phyloP scores from a whole-genome alignment of 805 yeast genomes.

The Sugiyamaella mastotermitis region DNA sequence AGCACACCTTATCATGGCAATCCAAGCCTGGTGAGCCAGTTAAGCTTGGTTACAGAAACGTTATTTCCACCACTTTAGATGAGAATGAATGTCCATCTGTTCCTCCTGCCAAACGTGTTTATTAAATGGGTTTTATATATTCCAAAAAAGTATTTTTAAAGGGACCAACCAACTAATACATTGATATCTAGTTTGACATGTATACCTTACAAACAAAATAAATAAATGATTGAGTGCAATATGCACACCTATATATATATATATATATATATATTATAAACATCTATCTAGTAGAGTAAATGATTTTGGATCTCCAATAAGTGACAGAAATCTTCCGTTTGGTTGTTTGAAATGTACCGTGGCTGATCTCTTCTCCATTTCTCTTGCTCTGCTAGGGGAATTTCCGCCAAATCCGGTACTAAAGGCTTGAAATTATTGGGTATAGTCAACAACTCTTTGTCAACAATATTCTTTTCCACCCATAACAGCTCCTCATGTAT shows the following conservation, averaged over 20 bases:
- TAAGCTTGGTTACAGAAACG: constrained; percentile 76
- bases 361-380: constrained; percentile 9
- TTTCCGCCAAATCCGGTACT: constrained; percentile 12
- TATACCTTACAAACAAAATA: too few relatives aligned
- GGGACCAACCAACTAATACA: too few relatives aligned
- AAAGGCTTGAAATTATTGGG: constrained; percentile 25
- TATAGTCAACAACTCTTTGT: constrained; percentile 19
- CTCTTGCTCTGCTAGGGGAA: constrained; percentile 1
- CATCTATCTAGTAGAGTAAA: constrained; percentile 10
- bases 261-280: not conserved
- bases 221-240: too few relatives aligned
- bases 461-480: constrained; percentile 27
- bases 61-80: constrained; percentile 78
- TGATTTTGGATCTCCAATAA: constrained; percentile 21
- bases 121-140: constrained; percentile 38
- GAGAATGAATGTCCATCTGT: constrained; percentile 89
- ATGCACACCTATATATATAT: not conserved
- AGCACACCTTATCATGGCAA: constrained; percentile 95
- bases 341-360: constrained; percentile 21
- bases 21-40: constrained; percentile 61
- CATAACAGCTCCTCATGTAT: constrained; percentile 23
- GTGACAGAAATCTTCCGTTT: constrained; percentile 25
- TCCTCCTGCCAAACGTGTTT: constrained; percentile 95
- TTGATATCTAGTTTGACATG: too few relatives aligned
- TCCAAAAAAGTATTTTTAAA: too few relatives aligned